phyloP scores from a whole-genome alignment of 305 asterid species.

The Fraxinus albicans region DNA sequence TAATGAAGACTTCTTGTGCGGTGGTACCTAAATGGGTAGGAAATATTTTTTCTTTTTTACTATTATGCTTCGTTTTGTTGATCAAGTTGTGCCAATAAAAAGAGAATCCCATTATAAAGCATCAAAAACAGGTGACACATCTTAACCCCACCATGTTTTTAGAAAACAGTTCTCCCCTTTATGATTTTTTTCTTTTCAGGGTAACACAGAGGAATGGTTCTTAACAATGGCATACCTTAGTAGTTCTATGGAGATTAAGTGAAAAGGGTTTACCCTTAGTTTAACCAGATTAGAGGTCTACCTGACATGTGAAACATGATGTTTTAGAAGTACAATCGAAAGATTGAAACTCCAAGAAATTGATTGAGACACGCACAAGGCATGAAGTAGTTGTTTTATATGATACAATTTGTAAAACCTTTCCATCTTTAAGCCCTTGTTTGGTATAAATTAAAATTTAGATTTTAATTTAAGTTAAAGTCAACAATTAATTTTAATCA shows the following conservation, averaged over 20 bases:
- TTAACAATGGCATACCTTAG: neutral
- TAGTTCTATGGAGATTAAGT: too few relatives aligned
- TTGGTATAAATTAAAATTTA: too few relatives aligned
- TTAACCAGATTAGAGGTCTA: neutral
- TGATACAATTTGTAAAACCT: neutral
- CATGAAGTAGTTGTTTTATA: neutral
- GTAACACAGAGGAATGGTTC: neutral
- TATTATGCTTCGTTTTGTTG: slow-evolving; percentile 16
- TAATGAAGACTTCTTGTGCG: slow-evolving; percentile 37
- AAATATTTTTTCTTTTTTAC: slow-evolving; percentile 41
- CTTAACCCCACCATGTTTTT: slow-evolving; percentile 21
- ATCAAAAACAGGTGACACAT: too few relatives aligned
- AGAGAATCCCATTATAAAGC: slow-evolving; percentile 22
- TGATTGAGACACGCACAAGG: neutral
- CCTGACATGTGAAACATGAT: neutral
- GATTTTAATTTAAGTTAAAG: too few relatives aligned
- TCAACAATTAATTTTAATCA: too few relatives aligned
- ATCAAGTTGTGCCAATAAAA: neutral
- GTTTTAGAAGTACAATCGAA: too few relatives aligned
- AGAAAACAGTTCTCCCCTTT: neutral
- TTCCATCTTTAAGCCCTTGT: neutral
- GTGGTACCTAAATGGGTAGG: slow-evolving; percentile 58
- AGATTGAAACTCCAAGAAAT: neutral
- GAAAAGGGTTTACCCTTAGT: neutral
- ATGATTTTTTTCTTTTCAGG: neutral